Percentiles rank a stretch among this genome's conserved stretches.
Conservation (phyloP, 768 basidiomycete species). For the Auricularia sp. region DNA sequence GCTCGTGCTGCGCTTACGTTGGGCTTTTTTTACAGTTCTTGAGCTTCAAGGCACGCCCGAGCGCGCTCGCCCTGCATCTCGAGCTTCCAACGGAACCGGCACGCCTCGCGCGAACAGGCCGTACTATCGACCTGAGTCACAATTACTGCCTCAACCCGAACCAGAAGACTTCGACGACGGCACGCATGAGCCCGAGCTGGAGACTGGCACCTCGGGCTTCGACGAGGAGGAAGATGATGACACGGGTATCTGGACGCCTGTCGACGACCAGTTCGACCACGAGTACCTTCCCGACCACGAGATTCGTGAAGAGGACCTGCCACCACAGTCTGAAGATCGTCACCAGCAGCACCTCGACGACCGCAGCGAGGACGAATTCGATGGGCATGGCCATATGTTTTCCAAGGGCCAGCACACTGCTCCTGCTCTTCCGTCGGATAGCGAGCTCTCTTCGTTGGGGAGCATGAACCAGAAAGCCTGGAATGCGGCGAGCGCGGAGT, state of each 20-base stretch:
- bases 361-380: not conserved
- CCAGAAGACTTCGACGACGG: not conserved
- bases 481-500: slow-evolving; percentile 16
- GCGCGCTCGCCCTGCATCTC: not conserved
- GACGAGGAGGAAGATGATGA: not conserved
- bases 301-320: not conserved
- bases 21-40: not conserved
- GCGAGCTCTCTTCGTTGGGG: slow-evolving; percentile 36
- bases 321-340: not conserved
- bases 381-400: not conserved
- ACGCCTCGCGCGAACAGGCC: not conserved
- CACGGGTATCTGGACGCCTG: not conserved
- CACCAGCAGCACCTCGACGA: not conserved
- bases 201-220: not conserved
- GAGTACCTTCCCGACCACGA: not conserved
- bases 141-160: too few species aligned
- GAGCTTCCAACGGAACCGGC: not conserved
- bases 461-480: slow-evolving; percentile 29
- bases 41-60: not conserved
- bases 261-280: not conserved
- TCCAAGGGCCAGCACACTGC: not conserved
- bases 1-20: not conserved
- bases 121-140: not conserved
- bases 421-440: slow-evolving; percentile 21
- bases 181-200: too few species aligned